Evolutionary conservation across 371 early-diverging fungal genomes (phyloP), one percentile per base, ranked within the genome.

Genomic region (Actinomucor elegans): DNA sequence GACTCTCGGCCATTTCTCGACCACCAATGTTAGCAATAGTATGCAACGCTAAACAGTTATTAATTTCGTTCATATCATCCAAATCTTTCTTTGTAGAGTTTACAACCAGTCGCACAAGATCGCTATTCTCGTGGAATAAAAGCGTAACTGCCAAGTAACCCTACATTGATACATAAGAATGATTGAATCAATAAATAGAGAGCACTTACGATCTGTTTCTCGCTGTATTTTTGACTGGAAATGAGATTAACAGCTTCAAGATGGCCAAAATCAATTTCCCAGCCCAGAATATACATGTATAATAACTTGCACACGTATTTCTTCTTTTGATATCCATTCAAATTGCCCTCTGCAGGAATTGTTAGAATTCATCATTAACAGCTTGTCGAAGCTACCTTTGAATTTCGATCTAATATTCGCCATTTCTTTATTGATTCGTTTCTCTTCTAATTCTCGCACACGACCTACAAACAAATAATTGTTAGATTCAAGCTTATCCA

Each of bases 201-300:
- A n/a, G 1, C 8, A 26, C 38, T 70, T 79, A 93, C 94, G 61
- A 98, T 95, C 67, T 96, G 95, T 64, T 97, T 97, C 61, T 98
- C 99, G 54, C 93, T 93, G 74, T 93, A 98, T 61, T 94, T 94
- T 29, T 67, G 54, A 57, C 94, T 92, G 14, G 87, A 84, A 51
- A 97, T 86, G 46, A 98, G 78, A 52, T 94, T 90, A 52, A 97
- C 92, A 18, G 97, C 95, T 67, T 98, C 98, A 61, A 90, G 78
- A 67, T 97, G 95, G 23, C 99, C 99, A 77, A 98, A 94, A 62
- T 98, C 96, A 37, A 98, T 88, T 17, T 96, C 94, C 89, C 94
- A 98, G 23, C 99, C 99, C 47, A 96, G 90, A 62, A 98, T 91
- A 61, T 94, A 96, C 93, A 98, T 97, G 81, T 97, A 98, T 45